Evolutionary conservation across 139 green algal genomes (phyloP).

Genomic region (Haematococcus sp.): DNA sequence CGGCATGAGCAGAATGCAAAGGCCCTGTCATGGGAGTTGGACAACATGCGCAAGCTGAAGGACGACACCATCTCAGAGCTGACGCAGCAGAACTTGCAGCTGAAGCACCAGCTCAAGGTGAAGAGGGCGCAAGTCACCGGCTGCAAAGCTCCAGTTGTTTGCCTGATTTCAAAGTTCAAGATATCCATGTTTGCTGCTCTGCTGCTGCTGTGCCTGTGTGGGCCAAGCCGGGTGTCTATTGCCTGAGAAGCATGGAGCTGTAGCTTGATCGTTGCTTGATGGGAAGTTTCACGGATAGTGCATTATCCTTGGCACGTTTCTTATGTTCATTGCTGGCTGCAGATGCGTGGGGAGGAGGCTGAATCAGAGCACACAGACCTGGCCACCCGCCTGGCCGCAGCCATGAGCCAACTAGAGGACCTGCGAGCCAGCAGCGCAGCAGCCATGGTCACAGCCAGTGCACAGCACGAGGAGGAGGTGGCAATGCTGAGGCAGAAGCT

Average conservation of each 20-base stretch:
- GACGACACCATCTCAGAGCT: constrained; percentile 13
- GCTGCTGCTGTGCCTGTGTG: no score
- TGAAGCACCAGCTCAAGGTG: constrained; percentile 23
- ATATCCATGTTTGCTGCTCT: no score
- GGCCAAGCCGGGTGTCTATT: no score
- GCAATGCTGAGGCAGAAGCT: constrained; percentile 18
- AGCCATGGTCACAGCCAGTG: constrained; percentile 12
- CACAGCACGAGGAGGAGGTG: constrained; percentile 31
- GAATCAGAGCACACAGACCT: constrained; percentile 23
- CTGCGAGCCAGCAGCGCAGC: constrained; percentile 28
- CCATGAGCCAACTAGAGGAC: constrained; percentile 36
- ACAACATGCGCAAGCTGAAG: constrained; percentile 18
- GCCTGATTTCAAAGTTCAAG: no score
- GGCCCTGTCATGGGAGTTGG: constrained; percentile 30
- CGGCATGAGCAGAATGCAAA: constrained; percentile 31
- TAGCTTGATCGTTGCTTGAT: no score
- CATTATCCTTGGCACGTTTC: no score
- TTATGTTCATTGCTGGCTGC: not conserved
- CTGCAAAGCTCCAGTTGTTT: no score
- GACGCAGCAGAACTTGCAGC: constrained; percentile 12
- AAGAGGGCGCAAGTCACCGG: no score
- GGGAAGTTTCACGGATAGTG: no score
- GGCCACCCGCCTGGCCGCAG: constrained; percentile 15
- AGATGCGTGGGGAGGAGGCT: constrained; percentile 22
- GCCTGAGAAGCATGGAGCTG: no score